A percentile compares a stretch with the other conserved stretches of the same genome.
These are phyloP conservation scores for Cerioporus squamosus DNA, from an alignment of 1,284 basidiomycete species.

Conservation along the genomic window DNA sequence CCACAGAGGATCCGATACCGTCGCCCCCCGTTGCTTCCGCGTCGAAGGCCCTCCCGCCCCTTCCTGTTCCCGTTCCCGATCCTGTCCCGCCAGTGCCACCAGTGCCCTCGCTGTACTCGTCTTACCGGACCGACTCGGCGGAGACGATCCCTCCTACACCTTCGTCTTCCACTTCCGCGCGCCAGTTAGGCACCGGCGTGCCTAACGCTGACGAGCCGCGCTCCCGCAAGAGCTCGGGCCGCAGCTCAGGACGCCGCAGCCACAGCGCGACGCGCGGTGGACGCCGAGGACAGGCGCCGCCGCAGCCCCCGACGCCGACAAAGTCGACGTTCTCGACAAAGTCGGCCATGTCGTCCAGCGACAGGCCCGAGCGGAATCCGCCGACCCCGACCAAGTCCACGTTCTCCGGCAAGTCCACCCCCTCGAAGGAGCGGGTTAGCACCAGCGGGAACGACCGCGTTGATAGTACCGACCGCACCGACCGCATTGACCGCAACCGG, in stretches of 20 bases:
- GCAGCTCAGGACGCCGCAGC: neutral
- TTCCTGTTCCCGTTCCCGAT: neutral
- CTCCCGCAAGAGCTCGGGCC: neutral
- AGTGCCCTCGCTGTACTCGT: constrained; percentile 6
- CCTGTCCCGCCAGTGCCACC: neutral
- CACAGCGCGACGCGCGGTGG: neutral
- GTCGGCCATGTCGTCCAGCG: neutral
- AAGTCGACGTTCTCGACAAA: neutral
- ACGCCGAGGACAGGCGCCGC: neutral
- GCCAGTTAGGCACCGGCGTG: neutral
- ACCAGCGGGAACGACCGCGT: no score
- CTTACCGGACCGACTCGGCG: constrained; percentile 1
- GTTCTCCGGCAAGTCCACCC: no score
- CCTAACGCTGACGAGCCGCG: constrained; percentile 1
- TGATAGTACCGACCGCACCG: no score
- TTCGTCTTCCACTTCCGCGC: constrained; percentile 1
- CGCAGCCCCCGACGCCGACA: neutral
- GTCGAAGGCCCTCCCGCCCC: neutral
- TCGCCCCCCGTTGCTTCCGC: constrained; percentile 6
- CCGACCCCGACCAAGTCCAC: no score
- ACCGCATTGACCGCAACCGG: constrained; percentile 1
- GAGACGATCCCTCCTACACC: constrained; percentile 11
- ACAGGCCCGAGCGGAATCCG: no score
- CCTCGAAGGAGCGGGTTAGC: no score
- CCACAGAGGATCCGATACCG: neutral